phyloP scores from a whole-genome alignment of 2,329 filamentous ascomycete species.

The Paecilomyces sp. region DNA sequence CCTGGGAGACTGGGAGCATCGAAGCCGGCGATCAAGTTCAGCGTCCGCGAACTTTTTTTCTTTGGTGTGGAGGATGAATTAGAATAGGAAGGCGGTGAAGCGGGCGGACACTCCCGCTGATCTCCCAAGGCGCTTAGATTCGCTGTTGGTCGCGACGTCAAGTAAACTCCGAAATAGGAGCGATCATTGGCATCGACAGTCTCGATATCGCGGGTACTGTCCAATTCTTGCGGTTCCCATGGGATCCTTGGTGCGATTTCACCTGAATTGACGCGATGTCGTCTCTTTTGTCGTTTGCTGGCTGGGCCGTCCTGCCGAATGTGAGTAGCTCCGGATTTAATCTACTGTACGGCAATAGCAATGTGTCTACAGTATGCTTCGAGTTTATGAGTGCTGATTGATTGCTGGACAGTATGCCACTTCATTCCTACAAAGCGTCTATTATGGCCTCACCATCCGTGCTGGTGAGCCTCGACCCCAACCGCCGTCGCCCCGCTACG shows the following conservation, averaged over 20 bases:
- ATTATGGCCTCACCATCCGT: conserved; percentile 82
- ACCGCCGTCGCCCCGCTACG: conserved; percentile 59
- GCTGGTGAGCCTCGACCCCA: conserved; percentile 76
- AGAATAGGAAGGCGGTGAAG: neutral
- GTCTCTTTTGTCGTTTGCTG: conserved; percentile 48
- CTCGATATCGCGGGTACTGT: conserved; percentile 1
- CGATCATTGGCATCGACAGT: conserved; percentile 1
- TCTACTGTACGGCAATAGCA: neutral
- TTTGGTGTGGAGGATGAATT: conserved; percentile 7
- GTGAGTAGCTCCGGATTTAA: conserved; percentile 32
- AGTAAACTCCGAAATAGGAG: neutral
- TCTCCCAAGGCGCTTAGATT: neutral
- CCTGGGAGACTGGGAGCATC: neutral
- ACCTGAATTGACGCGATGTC: conserved; percentile 25
- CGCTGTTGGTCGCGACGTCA: neutral
- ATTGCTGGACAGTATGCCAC: conserved; percentile 55
- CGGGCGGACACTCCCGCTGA: conserved; percentile 1
- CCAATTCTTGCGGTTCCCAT: neutral
- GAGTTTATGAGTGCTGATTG: neutral
- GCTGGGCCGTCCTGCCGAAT: conserved; percentile 57
- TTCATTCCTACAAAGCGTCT: conserved; percentile 68
- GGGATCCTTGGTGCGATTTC: conserved; percentile 1
- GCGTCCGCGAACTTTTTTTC: conserved; percentile 8
- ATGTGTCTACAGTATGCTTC: neutral
- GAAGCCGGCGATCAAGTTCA: conserved; percentile 4